A percentile compares a stretch with the other conserved stretches of the same genome.
phyloP scores from a whole-genome alignment of 2,329 filamentous ascomycete species.

The Aspergillus fructus region DNA sequence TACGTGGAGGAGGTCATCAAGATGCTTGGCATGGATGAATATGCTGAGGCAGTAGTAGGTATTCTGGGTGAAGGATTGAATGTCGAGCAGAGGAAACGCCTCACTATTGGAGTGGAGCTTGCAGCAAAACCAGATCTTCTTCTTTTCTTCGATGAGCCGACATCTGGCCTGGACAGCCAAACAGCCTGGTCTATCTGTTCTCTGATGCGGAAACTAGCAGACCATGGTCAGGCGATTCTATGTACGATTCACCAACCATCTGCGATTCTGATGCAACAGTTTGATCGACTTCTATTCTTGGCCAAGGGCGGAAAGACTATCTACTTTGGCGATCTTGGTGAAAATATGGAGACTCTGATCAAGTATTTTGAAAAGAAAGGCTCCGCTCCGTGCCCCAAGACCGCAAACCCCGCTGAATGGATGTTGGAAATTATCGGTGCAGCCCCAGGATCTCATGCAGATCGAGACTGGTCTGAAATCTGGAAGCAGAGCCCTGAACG shows the following conservation, averaged over 20 bases:
- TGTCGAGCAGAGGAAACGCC: conserved; percentile 64
- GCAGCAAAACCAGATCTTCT: conserved; percentile 85
- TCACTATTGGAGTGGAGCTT: conserved; percentile 90
- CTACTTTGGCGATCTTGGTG: conserved; percentile 65
- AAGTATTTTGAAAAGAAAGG: conserved; percentile 65
- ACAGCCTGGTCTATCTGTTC: conserved; percentile 88
- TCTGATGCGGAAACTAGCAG: conserved; percentile 81
- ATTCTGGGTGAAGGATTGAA: conserved; percentile 73
- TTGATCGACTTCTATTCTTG: conserved; percentile 62
- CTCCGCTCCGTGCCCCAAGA: conserved; percentile 55
- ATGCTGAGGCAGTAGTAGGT: conserved; percentile 84
- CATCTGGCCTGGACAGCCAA: conserved; percentile 85
- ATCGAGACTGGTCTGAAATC: conserved; percentile 61
- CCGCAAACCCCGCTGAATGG: conserved; percentile 67
- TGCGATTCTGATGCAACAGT: conserved; percentile 86
- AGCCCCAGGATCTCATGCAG: conserved; percentile 59
- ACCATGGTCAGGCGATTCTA: conserved; percentile 84
- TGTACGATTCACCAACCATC: conserved; percentile 95
- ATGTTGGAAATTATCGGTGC: conserved; percentile 61
- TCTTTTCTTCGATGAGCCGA: conserved; percentile 90
- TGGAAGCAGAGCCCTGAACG: conserved; percentile 60
- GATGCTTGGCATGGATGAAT: conserved; percentile 82
- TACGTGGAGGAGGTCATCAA: conserved; percentile 89
- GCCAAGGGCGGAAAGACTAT: conserved; percentile 64
- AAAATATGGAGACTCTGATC: conserved; percentile 56